Conservation (phyloP, 148 eudicot species). For the Chenopodium berlandieri region DNA sequence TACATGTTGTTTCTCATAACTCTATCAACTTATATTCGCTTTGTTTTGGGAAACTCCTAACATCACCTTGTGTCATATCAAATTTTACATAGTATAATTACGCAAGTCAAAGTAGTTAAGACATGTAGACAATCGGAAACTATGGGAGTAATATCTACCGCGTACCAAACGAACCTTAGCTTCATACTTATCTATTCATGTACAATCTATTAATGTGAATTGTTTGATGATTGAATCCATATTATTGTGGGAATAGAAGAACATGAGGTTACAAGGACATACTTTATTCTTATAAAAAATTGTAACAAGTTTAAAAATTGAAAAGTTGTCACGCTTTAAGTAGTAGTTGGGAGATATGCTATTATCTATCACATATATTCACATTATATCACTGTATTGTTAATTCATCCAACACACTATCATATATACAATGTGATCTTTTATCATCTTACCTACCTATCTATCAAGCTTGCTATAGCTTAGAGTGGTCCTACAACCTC, state of each 20-base stretch:
- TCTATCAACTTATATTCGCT: too few relatives aligned
- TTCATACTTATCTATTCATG: too few relatives aligned
- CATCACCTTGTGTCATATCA: too few relatives aligned
- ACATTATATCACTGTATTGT: conserved; percentile 9
- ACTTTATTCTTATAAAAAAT: conserved; percentile 9
- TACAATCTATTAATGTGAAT: too few relatives aligned
- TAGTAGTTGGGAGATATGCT: conserved; percentile 21
- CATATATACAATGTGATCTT: conserved; percentile 21
- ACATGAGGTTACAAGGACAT: conserved; percentile 32
- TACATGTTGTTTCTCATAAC: too few relatives aligned
- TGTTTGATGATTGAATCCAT: too few relatives aligned
- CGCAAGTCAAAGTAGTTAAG: too few relatives aligned
- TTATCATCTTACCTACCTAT: background rate
- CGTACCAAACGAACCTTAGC: too few relatives aligned
- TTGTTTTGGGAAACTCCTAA: too few relatives aligned
- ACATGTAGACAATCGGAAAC: too few relatives aligned
- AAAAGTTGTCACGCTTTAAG: conserved; percentile 15
- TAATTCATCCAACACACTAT: background rate
- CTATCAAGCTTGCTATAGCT: background rate
- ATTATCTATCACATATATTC: conserved; percentile 9
- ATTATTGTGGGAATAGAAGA: background rate
- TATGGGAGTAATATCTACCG: too few relatives aligned
- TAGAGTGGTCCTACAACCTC: conserved; percentile 14
- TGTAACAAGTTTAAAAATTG: background rate
- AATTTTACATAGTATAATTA: too few relatives aligned